Percentiles rank a stretch among this genome's conserved stretches.
Conservation (phyloP, 768 basidiomycete species). For the Podaxis sp. region DNA sequence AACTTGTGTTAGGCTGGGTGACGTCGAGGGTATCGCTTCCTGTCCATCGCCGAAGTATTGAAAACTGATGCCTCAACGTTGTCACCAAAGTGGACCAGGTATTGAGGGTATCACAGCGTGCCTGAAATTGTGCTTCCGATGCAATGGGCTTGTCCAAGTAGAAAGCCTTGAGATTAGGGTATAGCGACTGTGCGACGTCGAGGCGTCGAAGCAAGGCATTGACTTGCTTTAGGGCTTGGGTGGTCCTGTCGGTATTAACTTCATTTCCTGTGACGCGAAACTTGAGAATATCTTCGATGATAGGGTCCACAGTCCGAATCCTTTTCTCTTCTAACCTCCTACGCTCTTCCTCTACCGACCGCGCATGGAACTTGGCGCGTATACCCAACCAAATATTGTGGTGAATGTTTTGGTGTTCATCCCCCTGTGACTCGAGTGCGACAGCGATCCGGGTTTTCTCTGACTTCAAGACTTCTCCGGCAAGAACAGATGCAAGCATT, state of each 20-base stretch:
- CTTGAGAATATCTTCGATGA: conserved; percentile 79
- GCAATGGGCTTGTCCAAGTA: conserved; percentile 76
- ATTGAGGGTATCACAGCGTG: conserved; percentile 85
- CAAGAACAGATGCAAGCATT: conserved; percentile 90
- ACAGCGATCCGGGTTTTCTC: conserved; percentile 93
- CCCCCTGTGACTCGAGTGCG: conserved; percentile 66
- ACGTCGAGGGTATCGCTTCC: conserved; percentile 91
- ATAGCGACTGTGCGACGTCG: conserved; percentile 82
- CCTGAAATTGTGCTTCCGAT: conserved; percentile 63
- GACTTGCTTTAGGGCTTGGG: conserved; percentile 61
- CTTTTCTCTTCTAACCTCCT: conserved; percentile 81
- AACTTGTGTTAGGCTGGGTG: conserved; percentile 70
- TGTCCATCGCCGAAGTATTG: conserved; percentile 87
- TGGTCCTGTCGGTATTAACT: conserved; percentile 33
- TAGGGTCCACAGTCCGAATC: conserved; percentile 73
- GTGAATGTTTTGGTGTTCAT: conserved; percentile 67
- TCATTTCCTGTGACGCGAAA: conserved; percentile 59
- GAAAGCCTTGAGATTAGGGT: conserved; percentile 82
- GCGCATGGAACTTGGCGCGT: conserved; percentile 80
- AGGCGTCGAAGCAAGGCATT: conserved; percentile 68
- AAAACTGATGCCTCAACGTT: conserved; percentile 81
- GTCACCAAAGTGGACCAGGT: conserved; percentile 90
- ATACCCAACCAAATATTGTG: conserved; percentile 87
- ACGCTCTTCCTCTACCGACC: conserved; percentile 81
- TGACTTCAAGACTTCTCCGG: conserved; percentile 91